These are phyloP conservation scores for Paramecium octaurelia DNA, from an alignment of 73 alveolate species.

Conservation along the genomic window DNA sequence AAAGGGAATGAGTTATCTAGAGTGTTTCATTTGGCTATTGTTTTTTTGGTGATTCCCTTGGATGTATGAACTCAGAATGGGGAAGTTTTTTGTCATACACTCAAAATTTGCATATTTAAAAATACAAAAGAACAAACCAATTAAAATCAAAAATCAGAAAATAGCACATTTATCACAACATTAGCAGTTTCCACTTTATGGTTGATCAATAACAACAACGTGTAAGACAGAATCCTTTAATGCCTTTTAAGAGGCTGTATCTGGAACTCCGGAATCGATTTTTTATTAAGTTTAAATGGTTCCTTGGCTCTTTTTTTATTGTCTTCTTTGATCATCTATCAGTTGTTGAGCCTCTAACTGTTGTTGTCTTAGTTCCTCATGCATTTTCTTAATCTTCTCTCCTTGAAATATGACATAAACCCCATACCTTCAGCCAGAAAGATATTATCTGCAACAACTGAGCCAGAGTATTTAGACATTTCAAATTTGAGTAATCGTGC, in stretches of 20 bases:
- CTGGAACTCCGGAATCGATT: neutral
- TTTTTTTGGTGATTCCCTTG: neutral
- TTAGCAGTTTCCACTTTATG: neutral
- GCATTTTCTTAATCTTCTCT: neutral
- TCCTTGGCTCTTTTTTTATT: neutral
- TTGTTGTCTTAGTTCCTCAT: neutral
- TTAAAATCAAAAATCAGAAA: neutral
- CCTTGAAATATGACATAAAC: neutral
- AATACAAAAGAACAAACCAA: neutral
- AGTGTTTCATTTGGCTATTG: neutral
- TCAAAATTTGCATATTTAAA: neutral
- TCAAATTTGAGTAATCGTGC: slow-evolving; percentile 1
- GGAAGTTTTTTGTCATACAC: neutral
- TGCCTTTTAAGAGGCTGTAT: neutral
- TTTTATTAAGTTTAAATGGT: neutral
- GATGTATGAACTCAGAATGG: neutral
- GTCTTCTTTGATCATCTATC: neutral
- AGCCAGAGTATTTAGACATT: slow-evolving; percentile 24
- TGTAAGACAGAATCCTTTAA: neutral
- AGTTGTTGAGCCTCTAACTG: too few species aligned
- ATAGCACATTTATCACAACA: slow-evolving; percentile 36
- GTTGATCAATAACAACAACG: neutral
- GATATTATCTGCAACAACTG: neutral
- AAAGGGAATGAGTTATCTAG: neutral
- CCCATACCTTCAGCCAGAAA: neutral